Base-by-base conservation (phyloP, 2,329 filamentous ascomycete genomes). In the Nothophaeocryptopus gaeumannii region DNA sequence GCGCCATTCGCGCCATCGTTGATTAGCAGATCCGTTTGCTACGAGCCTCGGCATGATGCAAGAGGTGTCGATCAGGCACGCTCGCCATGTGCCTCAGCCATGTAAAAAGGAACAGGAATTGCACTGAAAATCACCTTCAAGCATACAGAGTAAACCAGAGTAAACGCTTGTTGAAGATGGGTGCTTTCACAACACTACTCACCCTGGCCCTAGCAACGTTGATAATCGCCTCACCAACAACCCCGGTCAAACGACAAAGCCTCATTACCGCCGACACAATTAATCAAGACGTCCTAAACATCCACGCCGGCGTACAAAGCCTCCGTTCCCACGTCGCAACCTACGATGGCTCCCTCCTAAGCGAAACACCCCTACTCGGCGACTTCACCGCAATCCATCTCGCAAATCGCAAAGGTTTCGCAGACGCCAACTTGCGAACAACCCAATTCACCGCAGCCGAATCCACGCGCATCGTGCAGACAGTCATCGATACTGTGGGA, bases 371-470 rank as follows among this genome's bases (percentile, higher is more conserved):
- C 11, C 44, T 60, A 11, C 36, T 46, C 9, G 49, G 50, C 26
- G 58, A 58, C 29, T 58, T 62, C 31, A 47, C 51, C 8, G 57
- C 56, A 11, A 58, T 59, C 35, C 54, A 55, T 35, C 41, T 59
- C 34, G 52, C 58, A 13, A 61, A 63, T 39, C 52, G 58, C n/a
- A 58, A 58, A 45, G 58, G 59, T 38, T 39, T 47, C 30, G 40
- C 39, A 10, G 56, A 63, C 20, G 59, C 60, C 14, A 56, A 57
- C 30, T 49, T 62, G 2, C 47, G 51, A 9, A 37, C 49, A 4
- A 37, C 50, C 9, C 12, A 49, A 5, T 55, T 62, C 44, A 44
- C 45, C 33, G 48, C 51, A n/a, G 16, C 40, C 2, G 58, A 56
- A 20, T 58, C 57, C 9, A 51, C 44, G 9, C 42, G 45, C 9